Evolutionary conservation across 2,329 filamentous ascomycete species (phyloP).

Genomic region (Knufia fluminis): DNA sequence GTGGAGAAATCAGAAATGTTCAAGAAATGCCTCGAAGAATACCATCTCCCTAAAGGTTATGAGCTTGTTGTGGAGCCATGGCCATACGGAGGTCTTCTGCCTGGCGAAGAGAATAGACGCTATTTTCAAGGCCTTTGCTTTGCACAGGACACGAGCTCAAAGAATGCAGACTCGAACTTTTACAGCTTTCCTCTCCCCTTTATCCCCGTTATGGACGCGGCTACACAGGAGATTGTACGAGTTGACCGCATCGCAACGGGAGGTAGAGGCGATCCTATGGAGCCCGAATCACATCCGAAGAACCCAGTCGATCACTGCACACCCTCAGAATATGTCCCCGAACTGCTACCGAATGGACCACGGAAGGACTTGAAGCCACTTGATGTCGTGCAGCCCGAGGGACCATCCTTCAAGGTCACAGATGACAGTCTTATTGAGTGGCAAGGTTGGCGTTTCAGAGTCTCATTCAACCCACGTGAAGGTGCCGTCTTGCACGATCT

Average conservation of each 20-base stretch:
- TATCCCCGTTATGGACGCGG: constrained; percentile 50
- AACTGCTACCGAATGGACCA: constrained; percentile 40
- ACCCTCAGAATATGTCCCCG: constrained; percentile 42
- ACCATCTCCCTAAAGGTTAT: constrained; percentile 46
- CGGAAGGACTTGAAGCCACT: constrained; percentile 56
- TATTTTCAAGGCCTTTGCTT: constrained; percentile 49
- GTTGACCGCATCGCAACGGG: constrained; percentile 49
- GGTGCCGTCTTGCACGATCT: constrained; percentile 63
- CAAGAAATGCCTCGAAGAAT: constrained; percentile 42
- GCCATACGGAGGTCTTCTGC: constrained; percentile 47
- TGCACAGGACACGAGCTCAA: constrained; percentile 37
- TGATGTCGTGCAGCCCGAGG: constrained; percentile 62
- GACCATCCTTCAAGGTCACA: constrained; percentile 54
- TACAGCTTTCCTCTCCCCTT: constrained; percentile 54
- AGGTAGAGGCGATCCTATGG: constrained; percentile 41
- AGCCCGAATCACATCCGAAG: constrained; percentile 32
- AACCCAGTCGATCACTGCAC: constrained; percentile 45
- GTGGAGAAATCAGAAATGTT: constrained; percentile 46
- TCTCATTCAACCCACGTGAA: constrained; percentile 59
- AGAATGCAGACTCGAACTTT: constrained; percentile 50
- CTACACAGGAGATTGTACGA: constrained; percentile 46
- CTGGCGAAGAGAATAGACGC: constrained; percentile 37
- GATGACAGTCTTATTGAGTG: constrained; percentile 44
- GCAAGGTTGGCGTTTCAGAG: constrained; percentile 62
- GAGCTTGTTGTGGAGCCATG: constrained; percentile 43